Evolutionary conservation across 495 filamentous ascomycete genomes (phyloP).

Genomic region (Sabuloglossum arenarium): DNA sequence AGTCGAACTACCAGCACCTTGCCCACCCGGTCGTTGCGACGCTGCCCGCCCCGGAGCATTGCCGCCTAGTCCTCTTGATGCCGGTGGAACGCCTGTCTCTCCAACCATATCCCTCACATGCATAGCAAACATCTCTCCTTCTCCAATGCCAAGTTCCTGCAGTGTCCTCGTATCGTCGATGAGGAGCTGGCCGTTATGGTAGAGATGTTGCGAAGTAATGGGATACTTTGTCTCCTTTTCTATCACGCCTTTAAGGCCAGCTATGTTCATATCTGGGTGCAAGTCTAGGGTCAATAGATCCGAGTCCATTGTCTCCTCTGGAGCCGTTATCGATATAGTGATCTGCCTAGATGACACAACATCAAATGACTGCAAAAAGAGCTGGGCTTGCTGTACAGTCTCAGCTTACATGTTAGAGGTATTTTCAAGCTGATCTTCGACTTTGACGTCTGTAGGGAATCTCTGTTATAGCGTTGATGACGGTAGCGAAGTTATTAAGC

Average conservation of each 20-base stretch:
- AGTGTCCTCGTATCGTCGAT: conserved; percentile 58
- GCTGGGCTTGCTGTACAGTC: not conserved
- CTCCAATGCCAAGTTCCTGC: conserved; percentile 55
- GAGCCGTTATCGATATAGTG: conserved; percentile 65
- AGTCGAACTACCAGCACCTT: conserved; percentile 13
- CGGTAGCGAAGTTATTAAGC: not conserved
- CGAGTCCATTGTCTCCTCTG: conserved; percentile 40
- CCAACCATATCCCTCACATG: conserved; percentile 41
- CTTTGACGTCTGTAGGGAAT: not conserved
- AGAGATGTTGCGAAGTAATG: conserved; percentile 43
- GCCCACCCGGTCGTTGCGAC: conserved; percentile 10
- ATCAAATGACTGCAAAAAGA: not conserved
- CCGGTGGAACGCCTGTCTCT: conserved; percentile 17
- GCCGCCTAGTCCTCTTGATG: conserved; percentile 5
- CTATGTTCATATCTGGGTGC: conserved; percentile 61
- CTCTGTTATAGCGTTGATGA: not conserved
- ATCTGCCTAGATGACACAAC: conserved; percentile 36
- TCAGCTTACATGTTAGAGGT: not conserved
- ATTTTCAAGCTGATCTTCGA: not conserved
- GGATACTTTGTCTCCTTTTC: conserved; percentile 37
- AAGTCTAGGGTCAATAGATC: conserved; percentile 75
- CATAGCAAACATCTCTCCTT: conserved; percentile 84
- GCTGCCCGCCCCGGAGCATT: conserved; percentile 2
- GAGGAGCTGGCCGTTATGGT: conserved; percentile 76
- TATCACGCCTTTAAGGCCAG: conserved; percentile 70